A percentile compares a stretch with the other conserved stretches of the same genome.
Conservation (phyloP, 2,329 filamentous ascomycete genomes). For the Phoma sp. region DNA sequence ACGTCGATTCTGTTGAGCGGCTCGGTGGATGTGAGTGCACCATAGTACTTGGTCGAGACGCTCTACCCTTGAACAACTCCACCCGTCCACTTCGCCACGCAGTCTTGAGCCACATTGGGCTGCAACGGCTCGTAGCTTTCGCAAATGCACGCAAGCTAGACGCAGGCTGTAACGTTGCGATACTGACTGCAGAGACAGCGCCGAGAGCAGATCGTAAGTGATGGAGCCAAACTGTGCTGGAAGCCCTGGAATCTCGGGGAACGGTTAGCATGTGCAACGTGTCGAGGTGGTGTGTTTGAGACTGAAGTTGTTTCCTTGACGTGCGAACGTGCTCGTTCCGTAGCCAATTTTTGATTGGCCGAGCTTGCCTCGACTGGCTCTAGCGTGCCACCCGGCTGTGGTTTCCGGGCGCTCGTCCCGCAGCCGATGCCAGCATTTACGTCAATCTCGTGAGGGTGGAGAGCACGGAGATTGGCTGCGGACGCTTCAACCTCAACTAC, state of each 20-base stretch:
- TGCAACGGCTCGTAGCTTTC: background rate
- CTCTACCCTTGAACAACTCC: background rate
- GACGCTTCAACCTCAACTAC: constrained; percentile 1
- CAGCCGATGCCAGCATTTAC: constrained; percentile 10
- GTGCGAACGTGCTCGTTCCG: constrained; percentile 2
- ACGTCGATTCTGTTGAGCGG: background rate
- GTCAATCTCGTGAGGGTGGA: constrained; percentile 10
- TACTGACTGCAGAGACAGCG: background rate
- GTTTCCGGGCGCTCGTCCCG: constrained; percentile 6
- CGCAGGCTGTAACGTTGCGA: background rate
- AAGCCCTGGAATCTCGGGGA: background rate
- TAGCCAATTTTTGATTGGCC: constrained; percentile 2
- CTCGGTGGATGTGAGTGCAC: background rate
- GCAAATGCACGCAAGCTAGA: background rate
- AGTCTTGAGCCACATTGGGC: background rate
- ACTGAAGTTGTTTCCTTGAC: background rate
- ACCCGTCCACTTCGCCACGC: background rate
- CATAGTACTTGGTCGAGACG: background rate
- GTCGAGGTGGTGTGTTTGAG: constrained; percentile 3
- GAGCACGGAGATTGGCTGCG: constrained; percentile 11
- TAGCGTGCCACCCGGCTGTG: constrained; percentile 4
- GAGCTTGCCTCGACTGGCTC: background rate
- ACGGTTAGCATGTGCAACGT: background rate
- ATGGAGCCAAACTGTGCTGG: background rate
- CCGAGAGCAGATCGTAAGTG: background rate